These are phyloP conservation scores for Sclerotinia nivalis DNA, from an alignment of 2,329 filamentous ascomycete genomes.

Conservation along the genomic window DNA sequence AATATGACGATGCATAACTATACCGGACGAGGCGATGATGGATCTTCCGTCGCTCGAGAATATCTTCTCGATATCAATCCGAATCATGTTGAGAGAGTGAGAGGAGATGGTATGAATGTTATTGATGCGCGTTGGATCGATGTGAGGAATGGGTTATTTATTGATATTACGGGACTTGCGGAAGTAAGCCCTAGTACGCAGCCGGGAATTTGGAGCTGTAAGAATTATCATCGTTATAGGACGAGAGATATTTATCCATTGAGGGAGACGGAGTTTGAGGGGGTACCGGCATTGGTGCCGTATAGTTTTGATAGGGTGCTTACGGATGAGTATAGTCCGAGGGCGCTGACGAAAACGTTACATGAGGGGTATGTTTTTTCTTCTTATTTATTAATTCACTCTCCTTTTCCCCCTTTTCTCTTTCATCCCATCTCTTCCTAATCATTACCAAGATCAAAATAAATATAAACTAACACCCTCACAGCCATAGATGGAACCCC, in stretches of 20 bases:
- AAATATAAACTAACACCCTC: slow-evolving; percentile 17
- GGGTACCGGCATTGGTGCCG: slow-evolving; percentile 68
- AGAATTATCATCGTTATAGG: slow-evolving; percentile 74
- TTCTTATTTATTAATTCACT: not conserved
- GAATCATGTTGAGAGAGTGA: slow-evolving; percentile 59
- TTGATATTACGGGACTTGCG: slow-evolving; percentile 78
- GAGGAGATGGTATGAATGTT: slow-evolving; percentile 71
- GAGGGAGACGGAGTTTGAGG: slow-evolving; percentile 73
- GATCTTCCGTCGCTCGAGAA: slow-evolving; percentile 47
- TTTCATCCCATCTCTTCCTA: slow-evolving; percentile 11
- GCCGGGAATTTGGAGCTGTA: slow-evolving; percentile 74
- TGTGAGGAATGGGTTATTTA: slow-evolving; percentile 71
- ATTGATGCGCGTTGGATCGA: slow-evolving; percentile 88
- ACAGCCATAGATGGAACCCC: slow-evolving; percentile 61
- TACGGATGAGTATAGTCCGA: slow-evolving; percentile 64
- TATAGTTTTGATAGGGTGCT: slow-evolving; percentile 67
- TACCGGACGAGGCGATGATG: slow-evolving; percentile 44
- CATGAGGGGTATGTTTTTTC: slow-evolving; percentile 58
- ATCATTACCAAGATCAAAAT: not conserved
- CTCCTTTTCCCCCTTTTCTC: not conserved
- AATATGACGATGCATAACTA: slow-evolving; percentile 62
- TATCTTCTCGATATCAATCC: slow-evolving; percentile 81
- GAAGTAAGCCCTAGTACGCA: slow-evolving; percentile 60
- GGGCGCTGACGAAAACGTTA: slow-evolving; percentile 59
- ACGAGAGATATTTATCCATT: slow-evolving; percentile 75